phyloP scores from a whole-genome alignment of 768 basidiomycete species.

The Rhizopogon vulgaris region DNA sequence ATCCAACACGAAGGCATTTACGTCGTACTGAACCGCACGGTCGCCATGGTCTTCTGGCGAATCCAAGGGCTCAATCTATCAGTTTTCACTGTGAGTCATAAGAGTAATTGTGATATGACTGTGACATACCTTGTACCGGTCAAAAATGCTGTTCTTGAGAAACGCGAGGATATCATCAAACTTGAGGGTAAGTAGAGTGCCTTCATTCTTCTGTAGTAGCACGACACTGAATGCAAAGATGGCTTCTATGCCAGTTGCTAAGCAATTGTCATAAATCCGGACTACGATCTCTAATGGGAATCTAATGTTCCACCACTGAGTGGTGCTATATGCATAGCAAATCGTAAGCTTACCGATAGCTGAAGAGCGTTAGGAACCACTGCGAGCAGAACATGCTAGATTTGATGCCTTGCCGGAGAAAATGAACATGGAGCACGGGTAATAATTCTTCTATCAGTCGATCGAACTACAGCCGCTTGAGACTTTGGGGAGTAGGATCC shows the following conservation, averaged over 20 bases:
- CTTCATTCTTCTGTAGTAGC: conserved; percentile 85
- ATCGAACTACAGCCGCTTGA: conserved; percentile 63
- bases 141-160: conserved; percentile 76
- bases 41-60: conserved; percentile 19
- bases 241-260: conserved; percentile 95
- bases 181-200: conserved; percentile 67
- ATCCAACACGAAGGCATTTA: conserved; percentile 83
- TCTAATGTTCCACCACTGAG: conserved; percentile 32
- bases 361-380: conserved; percentile 97
- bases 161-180: conserved; percentile 89
- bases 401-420: conserved; percentile 90
- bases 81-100: neutral
- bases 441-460: conserved; percentile 88
- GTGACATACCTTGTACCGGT: conserved; percentile 59
- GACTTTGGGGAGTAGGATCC: conserved; percentile 3
- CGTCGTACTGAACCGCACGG: conserved; percentile 42
- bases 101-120: neutral
- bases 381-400: conserved; percentile 98
- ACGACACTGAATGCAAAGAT: conserved; percentile 93
- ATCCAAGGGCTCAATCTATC: conserved; percentile 22
- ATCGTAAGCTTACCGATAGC: conserved; percentile 62
- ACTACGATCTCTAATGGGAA: conserved; percentile 94
- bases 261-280: conserved; percentile 92
- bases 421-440: conserved; percentile 89
- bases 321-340: neutral